Evolutionary conservation across 2,329 filamentous ascomycete genomes (phyloP), one percentile per base, ranked within the genome.

Genomic region (Arthrobotrys conoides): DNA sequence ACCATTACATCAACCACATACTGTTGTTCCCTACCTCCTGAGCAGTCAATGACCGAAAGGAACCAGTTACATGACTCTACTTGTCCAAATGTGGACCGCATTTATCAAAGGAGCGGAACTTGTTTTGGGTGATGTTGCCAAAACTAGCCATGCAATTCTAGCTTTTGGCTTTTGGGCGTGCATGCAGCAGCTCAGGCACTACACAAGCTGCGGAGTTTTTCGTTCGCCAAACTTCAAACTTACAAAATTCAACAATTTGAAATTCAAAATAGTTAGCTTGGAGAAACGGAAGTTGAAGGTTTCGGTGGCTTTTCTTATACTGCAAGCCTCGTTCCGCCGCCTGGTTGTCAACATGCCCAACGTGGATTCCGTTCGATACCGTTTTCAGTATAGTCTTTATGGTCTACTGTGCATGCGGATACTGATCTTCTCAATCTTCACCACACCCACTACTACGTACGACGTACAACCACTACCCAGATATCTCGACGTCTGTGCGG

Each of bases 261-360:
- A 30, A 30, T 3, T 30, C 3, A 30, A 30, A 30, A 18, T 36
- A 36, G 6, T 57, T 30, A 67, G 70, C 70, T 67, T 61, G 24
- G 44, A 44, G 38, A 48, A 67, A 51, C 70, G 38, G 61, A 61
- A 20, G 30, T 59, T 65, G 14, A 20, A 64, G 18, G 51, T 59
- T 38, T 51, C 51, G 48, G 61, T 65, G 66, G 72, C 72, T 65
- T 66, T 51, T 76, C 24, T 9, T 59, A 59, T 59, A 36, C 41
- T 71, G 72, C 72, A 76, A 67, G 72, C 66, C 73, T 57, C 51
- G 48, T 71, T 67, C 51, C 73, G 73, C 61, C 57, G 61, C 71
- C 36, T 30, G 36, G 44, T 59, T 48, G 57, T 61, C 66, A 76
- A 57, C 41, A 66, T 69, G 65, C 55, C 18, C 67, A 63, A 66